phyloP scores from a whole-genome alignment of 2,329 filamentous ascomycete species.

The Sarocladiaceae sp. region DNA sequence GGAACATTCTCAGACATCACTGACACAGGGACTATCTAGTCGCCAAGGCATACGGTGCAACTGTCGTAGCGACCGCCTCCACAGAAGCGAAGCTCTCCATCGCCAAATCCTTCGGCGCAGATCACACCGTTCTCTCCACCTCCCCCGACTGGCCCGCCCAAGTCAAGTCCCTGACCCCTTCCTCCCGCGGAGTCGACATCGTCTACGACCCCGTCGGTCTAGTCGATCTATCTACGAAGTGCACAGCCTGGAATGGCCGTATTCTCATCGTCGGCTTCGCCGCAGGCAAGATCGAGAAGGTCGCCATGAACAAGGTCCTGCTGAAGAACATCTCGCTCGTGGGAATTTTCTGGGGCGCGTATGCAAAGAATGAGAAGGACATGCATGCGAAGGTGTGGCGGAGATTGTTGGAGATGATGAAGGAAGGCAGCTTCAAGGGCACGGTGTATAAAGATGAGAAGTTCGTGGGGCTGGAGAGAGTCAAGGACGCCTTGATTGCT shows the following conservation, averaged over 20 bases:
- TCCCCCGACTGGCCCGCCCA: constrained; percentile 55
- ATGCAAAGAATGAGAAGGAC: constrained; percentile 65
- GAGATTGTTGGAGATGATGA: constrained; percentile 72
- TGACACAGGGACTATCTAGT: constrained; percentile 34
- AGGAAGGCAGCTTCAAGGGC: constrained; percentile 69
- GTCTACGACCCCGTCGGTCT: constrained; percentile 93
- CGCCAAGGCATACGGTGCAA: constrained; percentile 86
- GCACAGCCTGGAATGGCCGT: constrained; percentile 86
- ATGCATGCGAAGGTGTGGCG: constrained; percentile 71
- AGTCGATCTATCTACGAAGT: constrained; percentile 82
- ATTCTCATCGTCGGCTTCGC: constrained; percentile 87
- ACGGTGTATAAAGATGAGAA: constrained; percentile 78
- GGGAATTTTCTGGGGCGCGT: constrained; percentile 87
- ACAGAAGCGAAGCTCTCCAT: constrained; percentile 73
- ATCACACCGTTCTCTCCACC: constrained; percentile 74
- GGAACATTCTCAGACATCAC: background rate
- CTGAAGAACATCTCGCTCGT: constrained; percentile 91
- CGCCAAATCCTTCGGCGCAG: constrained; percentile 74
- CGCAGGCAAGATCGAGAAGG: constrained; percentile 68
- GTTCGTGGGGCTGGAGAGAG: constrained; percentile 74
- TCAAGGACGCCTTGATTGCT: constrained; percentile 69
- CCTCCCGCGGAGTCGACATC: constrained; percentile 72
- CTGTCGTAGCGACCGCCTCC: constrained; percentile 87
- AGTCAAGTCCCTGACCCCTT: constrained; percentile 73
- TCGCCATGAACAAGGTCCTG: constrained; percentile 85